Percentiles rank a stretch among this genome's conserved stretches.
These are phyloP conservation scores for Mesotaenium endlicherianum DNA, from an alignment of 139 green algal species.

Conservation along the genomic window DNA sequence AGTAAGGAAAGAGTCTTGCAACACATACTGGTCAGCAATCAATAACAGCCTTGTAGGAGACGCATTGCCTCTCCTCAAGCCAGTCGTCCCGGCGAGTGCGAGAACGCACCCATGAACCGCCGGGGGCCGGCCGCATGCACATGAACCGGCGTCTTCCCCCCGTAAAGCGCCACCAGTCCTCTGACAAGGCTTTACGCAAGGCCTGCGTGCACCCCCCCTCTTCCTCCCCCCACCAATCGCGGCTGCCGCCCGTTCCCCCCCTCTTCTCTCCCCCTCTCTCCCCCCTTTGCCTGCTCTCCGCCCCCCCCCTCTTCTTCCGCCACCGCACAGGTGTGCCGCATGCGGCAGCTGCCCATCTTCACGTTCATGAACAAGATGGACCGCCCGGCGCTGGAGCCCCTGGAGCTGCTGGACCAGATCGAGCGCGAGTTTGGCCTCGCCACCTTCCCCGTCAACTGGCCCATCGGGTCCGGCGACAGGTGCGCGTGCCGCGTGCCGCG, in stretches of 20 bases:
- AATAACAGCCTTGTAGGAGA: too few relatives aligned
- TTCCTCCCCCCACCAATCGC: neutral
- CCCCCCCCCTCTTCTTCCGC: neutral
- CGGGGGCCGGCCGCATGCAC: too few relatives aligned
- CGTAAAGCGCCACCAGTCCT: too few relatives aligned
- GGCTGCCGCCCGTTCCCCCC: neutral
- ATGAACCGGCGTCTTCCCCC: too few relatives aligned
- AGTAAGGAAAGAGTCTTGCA: too few relatives aligned
- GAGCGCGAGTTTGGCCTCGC: slow-evolving; percentile 71
- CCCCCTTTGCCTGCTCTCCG: neutral
- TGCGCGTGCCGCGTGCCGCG: too few relatives aligned
- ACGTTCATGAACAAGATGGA: slow-evolving; percentile 71
- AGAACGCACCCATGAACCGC: too few relatives aligned
- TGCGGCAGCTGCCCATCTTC: slow-evolving; percentile 69
- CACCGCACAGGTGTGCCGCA: slow-evolving; percentile 49
- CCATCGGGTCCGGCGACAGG: slow-evolving; percentile 65
- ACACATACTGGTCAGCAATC: too few relatives aligned
- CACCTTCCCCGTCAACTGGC: slow-evolving; percentile 75
- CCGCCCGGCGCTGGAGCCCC: slow-evolving; percentile 67
- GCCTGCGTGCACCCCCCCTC: neutral
- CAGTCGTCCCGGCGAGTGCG: too few relatives aligned
- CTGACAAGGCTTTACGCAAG: too few relatives aligned
- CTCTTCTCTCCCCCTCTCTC: neutral
- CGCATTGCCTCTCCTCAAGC: too few relatives aligned
- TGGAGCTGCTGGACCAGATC: slow-evolving; percentile 79